A percentile compares a stretch with the other conserved stretches of the same genome.
Evolutionary conservation across 352 stramenopile genomes (phyloP).

Genomic region (Phytophthora agathidicida): DNA sequence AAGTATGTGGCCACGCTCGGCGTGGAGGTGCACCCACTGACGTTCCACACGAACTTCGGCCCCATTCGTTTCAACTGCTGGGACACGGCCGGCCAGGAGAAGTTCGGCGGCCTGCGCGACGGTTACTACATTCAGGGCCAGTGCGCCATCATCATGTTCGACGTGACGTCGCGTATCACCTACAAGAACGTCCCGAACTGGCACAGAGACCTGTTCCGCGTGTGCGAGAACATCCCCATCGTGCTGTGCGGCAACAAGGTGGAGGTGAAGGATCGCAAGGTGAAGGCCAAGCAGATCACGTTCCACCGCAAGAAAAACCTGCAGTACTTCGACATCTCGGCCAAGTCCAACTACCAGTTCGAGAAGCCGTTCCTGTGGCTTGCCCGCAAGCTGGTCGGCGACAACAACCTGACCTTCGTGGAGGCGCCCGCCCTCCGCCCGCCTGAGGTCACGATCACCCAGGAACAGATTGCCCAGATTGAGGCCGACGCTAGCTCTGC

Average conservation of each 20-base stretch:
- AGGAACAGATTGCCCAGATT: constrained; percentile 93
- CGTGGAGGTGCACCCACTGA: constrained; percentile 99
- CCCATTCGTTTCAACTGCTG: constrained; percentile 99
- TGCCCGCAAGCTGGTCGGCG: constrained; percentile 97
- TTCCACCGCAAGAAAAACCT: constrained; percentile 99
- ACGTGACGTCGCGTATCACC: constrained; percentile 99
- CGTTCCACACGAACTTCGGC: constrained; percentile 99
- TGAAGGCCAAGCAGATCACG: constrained; percentile 99
- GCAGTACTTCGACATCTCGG: constrained; percentile 99
- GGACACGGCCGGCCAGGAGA: constrained; percentile 99
- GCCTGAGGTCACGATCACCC: constrained; percentile 96
- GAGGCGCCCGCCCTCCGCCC: constrained; percentile 96
- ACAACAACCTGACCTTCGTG: constrained; percentile 99
- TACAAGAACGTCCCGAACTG: constrained; percentile 99
- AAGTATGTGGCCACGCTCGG: constrained; percentile 99
- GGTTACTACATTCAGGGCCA: constrained; percentile 99
- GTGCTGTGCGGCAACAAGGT: constrained; percentile 99
- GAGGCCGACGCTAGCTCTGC: constrained; percentile 92
- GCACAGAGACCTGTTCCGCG: constrained; percentile 98
- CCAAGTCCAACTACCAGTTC: constrained; percentile 99
- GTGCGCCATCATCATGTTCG: constrained; percentile 99
- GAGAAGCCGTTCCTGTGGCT: constrained; percentile 99
- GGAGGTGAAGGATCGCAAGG: constrained; percentile 99
- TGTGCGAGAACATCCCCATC: constrained; percentile 99
- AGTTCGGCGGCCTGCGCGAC: constrained; percentile 96